These are phyloP conservation scores for Boletus semigastroideus DNA, from an alignment of 1,284 basidiomycete species.

Conservation along the genomic window DNA sequence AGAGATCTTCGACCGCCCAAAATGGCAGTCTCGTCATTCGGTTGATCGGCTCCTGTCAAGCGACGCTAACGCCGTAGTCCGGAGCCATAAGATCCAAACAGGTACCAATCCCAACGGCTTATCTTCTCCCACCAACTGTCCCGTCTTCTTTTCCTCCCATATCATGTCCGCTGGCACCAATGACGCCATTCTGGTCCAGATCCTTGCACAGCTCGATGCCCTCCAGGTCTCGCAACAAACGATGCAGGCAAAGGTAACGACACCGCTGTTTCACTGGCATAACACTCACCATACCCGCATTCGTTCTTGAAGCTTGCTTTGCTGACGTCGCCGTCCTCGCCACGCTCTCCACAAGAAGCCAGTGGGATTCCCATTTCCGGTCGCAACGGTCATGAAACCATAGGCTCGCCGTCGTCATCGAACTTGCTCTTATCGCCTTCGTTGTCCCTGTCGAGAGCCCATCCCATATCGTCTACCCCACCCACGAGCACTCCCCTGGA, in stretches of 20 bases:
- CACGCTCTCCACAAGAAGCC: slow-evolving; percentile 20
- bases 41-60: slow-evolving; percentile 1
- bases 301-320: slow-evolving; percentile 37
- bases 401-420: slow-evolving; percentile 24
- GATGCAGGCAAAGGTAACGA: slow-evolving; percentile 66
- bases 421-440: slow-evolving; percentile 27
- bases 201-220: slow-evolving; percentile 65
- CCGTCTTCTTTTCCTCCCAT: background rate
- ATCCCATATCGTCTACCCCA: slow-evolving; percentile 33
- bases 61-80: background rate
- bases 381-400: slow-evolving; percentile 11
- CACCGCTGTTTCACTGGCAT: background rate
- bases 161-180: slow-evolving; percentile 43
- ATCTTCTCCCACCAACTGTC: slow-evolving; percentile 9
- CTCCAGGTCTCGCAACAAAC: slow-evolving; percentile 72
- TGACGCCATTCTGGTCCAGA: slow-evolving; percentile 69
- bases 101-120: background rate
- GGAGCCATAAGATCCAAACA: slow-evolving; percentile 15
- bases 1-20: slow-evolving; percentile 2
- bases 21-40: slow-evolving; percentile 9
- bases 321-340: slow-evolving; percentile 31
- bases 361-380: slow-evolving; percentile 27
- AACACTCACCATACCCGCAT: slow-evolving; percentile 1
- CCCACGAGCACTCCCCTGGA: slow-evolving; percentile 24
- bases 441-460: slow-evolving; percentile 22